Evolutionary conservation across 2,329 filamentous ascomycete genomes (phyloP), one percentile per base, ranked within the genome.

Genomic region (Cercospora zeae-maydis): DNA sequence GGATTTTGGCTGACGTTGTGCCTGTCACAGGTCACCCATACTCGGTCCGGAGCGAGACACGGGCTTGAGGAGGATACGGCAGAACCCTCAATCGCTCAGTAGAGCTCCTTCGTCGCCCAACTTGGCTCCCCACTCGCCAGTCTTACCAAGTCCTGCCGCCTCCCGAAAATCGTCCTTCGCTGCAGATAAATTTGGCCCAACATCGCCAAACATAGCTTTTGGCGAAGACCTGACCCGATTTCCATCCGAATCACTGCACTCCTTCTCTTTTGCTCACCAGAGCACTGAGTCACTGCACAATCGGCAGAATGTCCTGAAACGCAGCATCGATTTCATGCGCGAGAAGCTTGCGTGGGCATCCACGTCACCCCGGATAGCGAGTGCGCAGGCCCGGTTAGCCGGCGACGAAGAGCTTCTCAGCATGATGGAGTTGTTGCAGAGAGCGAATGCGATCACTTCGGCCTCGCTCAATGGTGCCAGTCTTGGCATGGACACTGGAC

Each of bases 251-350:
- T 99, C 95, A 5, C 81, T 99, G 52, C 95, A 99, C 77, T 99
- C 95, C 1, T 99, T 99, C 79, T 98, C 93, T 11, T 99, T 99
- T 76, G 92, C 95, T 42, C 91, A 96, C 70, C 93, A 96, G 77
- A 93, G 93, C 2, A 61, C 58, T 73, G 93, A 98, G 66, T 87
- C 92, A 66, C 83, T 98, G 61, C 91, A 96, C 75, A 96, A 86
- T 75, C 89, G 95, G 59, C 93, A 98, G 75, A 96, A 92, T 80
- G 89, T 96, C 34, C 77, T 99, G 72, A 96, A 96, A 78, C 86
- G 93, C 63, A 96, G 93, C 8, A 88, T 97, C 73, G 95, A 98
- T 76, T 97, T 98, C 74, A 96, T 99, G 90, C 90, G 91, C 73
- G 92, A 97, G 74, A 90, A 91, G 67, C 85, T 96, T 77, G 90